phyloP scores from a whole-genome alignment of 2,329 filamentous ascomycete genomes.

The Pleomassaria siparia region DNA sequence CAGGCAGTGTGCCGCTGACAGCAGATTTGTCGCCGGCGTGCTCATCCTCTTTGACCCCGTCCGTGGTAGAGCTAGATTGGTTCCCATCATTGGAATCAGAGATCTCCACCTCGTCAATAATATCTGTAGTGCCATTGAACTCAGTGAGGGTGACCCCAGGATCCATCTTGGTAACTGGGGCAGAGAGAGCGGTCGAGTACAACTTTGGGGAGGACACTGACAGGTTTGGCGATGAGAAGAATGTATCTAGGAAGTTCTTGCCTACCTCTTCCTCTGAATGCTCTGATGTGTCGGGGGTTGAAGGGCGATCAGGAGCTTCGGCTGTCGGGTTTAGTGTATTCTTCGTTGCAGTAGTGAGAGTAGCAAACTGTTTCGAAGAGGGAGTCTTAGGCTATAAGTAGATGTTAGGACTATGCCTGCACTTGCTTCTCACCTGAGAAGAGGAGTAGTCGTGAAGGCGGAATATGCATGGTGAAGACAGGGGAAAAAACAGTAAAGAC shows the following conservation, averaged over 20 bases:
- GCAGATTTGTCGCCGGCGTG: neutral
- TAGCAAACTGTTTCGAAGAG: neutral
- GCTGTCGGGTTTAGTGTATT: neutral
- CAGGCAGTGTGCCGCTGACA: neutral
- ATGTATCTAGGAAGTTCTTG: neutral
- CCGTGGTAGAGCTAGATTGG: too few relatives aligned
- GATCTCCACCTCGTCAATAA: neutral
- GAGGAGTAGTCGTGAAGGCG: neutral
- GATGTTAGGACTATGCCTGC: neutral
- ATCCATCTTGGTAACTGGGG: neutral
- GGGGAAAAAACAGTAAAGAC: neutral
- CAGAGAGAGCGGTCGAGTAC: neutral
- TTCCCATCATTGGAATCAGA: too few relatives aligned
- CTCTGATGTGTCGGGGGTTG: neutral
- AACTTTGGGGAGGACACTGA: neutral
- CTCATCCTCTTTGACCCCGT: neutral
- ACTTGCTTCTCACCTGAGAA: neutral
- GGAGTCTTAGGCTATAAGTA: neutral
- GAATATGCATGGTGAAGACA: neutral
- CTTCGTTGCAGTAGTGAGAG: neutral
- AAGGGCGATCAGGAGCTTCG: neutral
- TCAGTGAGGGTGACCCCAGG: too few relatives aligned
- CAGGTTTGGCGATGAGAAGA: neutral
- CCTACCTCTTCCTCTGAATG: neutral
- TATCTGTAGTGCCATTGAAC: neutral